These are phyloP conservation scores for Pholiota adiposa DNA, from an alignment of 1,284 basidiomycete species.

Conservation along the genomic window DNA sequence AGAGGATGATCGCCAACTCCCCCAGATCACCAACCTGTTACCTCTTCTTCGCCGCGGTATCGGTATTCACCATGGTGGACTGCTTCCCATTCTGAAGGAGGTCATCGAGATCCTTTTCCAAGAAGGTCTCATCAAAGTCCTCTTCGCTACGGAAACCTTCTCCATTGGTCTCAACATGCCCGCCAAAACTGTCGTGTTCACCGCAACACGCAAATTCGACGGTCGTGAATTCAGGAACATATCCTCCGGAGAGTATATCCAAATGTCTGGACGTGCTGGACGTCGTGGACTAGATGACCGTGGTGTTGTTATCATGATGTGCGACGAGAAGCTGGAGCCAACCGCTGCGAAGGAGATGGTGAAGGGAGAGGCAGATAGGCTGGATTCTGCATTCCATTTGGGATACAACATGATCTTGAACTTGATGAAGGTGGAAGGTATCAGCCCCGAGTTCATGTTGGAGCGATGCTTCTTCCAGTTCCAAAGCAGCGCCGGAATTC, in stretches of 20 bases:
- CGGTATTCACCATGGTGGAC: conserved; percentile 98
- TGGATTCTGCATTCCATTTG: conserved; percentile 98
- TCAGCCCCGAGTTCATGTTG: conserved; percentile 98
- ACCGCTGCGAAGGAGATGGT: conserved; percentile 95
- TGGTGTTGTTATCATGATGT: conserved; percentile 99
- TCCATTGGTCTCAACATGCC: conserved; percentile 99
- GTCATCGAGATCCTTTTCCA: conserved; percentile 99
- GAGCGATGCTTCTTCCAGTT: conserved; percentile 99
- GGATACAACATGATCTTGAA: conserved; percentile 99
- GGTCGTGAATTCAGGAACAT: conserved; percentile 94
- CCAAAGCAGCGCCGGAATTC: conserved; percentile 92
- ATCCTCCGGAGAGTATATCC: conserved; percentile 92
- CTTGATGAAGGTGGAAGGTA: conserved; percentile 97
- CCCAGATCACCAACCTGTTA: conserved; percentile 93
- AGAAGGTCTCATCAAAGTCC: conserved; percentile 98
- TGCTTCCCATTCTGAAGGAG: conserved; percentile 97
- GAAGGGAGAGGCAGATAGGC: conserved; percentile 95
- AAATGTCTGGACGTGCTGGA: conserved; percentile 99
- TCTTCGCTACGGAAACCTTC: conserved; percentile 99
- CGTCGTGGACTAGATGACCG: conserved; percentile 96
- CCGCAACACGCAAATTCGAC: conserved; percentile 94
- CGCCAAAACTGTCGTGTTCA: conserved; percentile 99
- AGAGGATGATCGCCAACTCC: conserved; percentile 87
- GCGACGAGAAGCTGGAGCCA: conserved; percentile 97
- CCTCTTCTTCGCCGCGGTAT: conserved; percentile 96